Percentiles rank a stretch among this genome's conserved stretches.
phyloP scores from a whole-genome alignment of 805 yeast genomes.

The Metschnikowia aberdeeniae region DNA sequence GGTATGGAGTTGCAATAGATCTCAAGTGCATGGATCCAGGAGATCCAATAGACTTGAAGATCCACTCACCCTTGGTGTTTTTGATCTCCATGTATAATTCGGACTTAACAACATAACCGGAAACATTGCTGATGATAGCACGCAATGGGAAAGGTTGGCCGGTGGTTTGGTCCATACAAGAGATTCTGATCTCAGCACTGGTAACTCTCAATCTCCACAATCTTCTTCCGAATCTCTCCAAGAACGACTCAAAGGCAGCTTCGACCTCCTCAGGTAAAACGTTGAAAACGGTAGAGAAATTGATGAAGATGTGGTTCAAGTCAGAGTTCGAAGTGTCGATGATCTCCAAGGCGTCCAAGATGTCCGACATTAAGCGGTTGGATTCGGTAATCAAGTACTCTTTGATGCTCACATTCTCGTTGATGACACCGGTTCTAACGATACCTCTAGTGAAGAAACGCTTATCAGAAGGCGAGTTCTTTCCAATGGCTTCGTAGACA shows the following conservation, averaged over 20 bases:
- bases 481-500: conserved; percentile 94
- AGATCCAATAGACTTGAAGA: conserved; percentile 88
- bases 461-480: conserved; percentile 89
- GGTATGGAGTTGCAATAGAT: conserved; percentile 92
- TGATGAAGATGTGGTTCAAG: conserved; percentile 93
- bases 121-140: conserved; percentile 92
- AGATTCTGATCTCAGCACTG: conserved; percentile 95
- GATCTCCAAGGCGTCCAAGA: conserved; percentile 90
- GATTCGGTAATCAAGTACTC: conserved; percentile 96
- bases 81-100: conserved; percentile 93
- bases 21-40: conserved; percentile 98
- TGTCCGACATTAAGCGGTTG: conserved; percentile 91
- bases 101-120: conserved; percentile 95
- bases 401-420: conserved; percentile 88
- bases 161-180: conserved; percentile 82
- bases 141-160: conserved; percentile 94
- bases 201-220: conserved; percentile 95
- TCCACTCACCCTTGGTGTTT: conserved; percentile 92
- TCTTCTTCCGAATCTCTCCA: conserved; percentile 95
- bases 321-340: conserved; percentile 94
- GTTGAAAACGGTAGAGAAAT: conserved; percentile 93
- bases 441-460: conserved; percentile 97
- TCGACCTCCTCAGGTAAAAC: conserved; percentile 94
- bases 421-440: conserved; percentile 90
- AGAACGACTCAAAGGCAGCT: conserved; percentile 95